These are phyloP conservation scores for Medicago truncatula DNA, from an alignment of 306 rosid genomes.

Conservation along the genomic window DNA sequence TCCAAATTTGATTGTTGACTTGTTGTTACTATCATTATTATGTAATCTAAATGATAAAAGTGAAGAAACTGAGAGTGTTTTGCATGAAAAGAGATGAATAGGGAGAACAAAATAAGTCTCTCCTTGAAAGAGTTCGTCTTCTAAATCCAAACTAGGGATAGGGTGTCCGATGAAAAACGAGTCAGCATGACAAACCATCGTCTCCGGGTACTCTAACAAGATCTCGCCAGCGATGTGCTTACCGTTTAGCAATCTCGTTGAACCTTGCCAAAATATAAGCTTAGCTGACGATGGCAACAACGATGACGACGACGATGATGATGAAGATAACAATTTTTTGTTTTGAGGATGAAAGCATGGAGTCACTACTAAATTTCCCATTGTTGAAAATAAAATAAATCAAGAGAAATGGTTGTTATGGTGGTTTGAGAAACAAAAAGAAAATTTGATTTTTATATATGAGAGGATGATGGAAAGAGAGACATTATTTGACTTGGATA, in stretches of 20 bases:
- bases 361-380: constrained; percentile 60
- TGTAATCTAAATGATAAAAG: constrained; percentile 48
- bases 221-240: constrained; percentile 71
- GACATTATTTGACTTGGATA: constrained; percentile 57
- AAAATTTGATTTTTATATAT: neutral
- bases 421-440: neutral
- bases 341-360: constrained; percentile 52
- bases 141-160: constrained; percentile 55
- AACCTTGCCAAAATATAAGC: constrained; percentile 62
- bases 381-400: neutral
- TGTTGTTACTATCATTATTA: constrained; percentile 11
- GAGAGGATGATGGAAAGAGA: neutral
- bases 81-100: constrained; percentile 49
- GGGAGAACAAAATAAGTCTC: constrained; percentile 81
- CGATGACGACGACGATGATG: neutral
- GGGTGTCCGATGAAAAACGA: constrained; percentile 82
- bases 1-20: constrained; percentile 49
- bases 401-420: neutral
- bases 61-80: constrained; percentile 56
- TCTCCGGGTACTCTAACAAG: constrained; percentile 72
- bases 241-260: constrained; percentile 48
- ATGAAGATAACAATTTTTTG: neutral
- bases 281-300: constrained; percentile 21
- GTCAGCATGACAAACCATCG: constrained; percentile 72
- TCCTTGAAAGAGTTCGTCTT: constrained; percentile 62